phyloP scores from a whole-genome alignment of 257 asterid genomes.

The Solanum tacnaense region DNA sequence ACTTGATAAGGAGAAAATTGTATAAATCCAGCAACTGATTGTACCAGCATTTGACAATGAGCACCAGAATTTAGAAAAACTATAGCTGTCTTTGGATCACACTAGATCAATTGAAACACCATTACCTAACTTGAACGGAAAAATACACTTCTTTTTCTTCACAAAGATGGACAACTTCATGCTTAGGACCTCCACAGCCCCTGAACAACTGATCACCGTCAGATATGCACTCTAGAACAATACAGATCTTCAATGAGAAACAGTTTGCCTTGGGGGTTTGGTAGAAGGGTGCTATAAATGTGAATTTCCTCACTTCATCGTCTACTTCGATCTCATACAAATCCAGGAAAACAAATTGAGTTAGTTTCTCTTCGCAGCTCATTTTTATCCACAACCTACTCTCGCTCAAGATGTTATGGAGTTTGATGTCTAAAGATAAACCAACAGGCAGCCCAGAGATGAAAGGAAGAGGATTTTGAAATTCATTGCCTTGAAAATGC shows the following conservation, averaged over 20 bases:
- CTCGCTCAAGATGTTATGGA: conserved; percentile 34
- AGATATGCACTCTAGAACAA: conserved; percentile 53
- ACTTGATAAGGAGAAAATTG: not conserved
- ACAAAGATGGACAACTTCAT: conserved; percentile 38
- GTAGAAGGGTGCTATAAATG: conserved; percentile 44
- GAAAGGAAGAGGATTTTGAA: conserved; percentile 55
- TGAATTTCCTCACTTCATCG: conserved; percentile 31
- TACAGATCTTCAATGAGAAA: conserved; percentile 43
- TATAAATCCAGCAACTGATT: not conserved
- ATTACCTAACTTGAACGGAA: conserved; percentile 9
- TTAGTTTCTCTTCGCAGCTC: conserved; percentile 24
- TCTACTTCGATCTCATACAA: conserved; percentile 30
- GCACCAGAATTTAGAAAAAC: not conserved
- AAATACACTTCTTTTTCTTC: conserved; percentile 47
- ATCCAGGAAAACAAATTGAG: conserved; percentile 59
- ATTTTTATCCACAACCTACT: conserved; percentile 59
- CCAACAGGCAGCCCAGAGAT: conserved; percentile 72
- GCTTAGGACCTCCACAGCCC: conserved; percentile 32
- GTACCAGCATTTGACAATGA: not conserved
- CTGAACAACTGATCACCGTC: conserved; percentile 10
- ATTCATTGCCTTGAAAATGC: conserved; percentile 27
- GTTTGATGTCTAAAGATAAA: conserved; percentile 42
- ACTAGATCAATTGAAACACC: not conserved
- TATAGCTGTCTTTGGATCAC: not conserved
- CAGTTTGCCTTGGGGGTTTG: conserved; percentile 39